phyloP scores from a whole-genome alignment of 129 eudicot species.

The Arctium minus region DNA sequence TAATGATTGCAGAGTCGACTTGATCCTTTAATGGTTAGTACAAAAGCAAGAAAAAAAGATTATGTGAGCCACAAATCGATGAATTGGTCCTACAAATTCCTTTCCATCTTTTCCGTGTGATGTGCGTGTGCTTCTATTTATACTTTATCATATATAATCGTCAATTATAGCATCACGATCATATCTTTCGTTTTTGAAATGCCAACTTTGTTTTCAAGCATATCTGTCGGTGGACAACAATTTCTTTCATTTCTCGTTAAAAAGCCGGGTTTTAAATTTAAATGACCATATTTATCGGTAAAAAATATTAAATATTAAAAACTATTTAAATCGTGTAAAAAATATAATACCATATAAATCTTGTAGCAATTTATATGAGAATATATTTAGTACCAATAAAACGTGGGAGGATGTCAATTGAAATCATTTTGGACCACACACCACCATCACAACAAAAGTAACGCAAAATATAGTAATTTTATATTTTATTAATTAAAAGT shows the following conservation, averaged over 20 bases:
- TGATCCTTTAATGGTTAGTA: not conserved
- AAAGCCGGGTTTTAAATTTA: not conserved
- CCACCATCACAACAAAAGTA: not conserved
- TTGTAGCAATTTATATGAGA: not conserved
- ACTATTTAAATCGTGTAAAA: not conserved
- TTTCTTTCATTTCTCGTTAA: not conserved
- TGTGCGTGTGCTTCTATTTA: not conserved
- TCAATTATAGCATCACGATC: not conserved
- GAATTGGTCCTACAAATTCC: not conserved
- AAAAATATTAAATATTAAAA: not conserved
- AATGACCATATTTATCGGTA: too few relatives aligned
- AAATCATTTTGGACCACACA: not conserved
- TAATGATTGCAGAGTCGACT: not conserved
- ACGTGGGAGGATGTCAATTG: conserved; percentile 10
- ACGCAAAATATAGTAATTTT: not conserved
- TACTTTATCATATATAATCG: not conserved
- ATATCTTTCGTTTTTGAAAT: not conserved
- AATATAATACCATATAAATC: not conserved
- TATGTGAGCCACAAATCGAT: not conserved
- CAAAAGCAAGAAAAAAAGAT: not conserved
- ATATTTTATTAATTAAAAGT: not conserved
- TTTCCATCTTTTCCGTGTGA: not conserved
- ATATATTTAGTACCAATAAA: not conserved
- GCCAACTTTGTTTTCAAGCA: not conserved
- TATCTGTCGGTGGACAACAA: not conserved